phyloP scores from a whole-genome alignment of 2,329 filamentous ascomycete genomes.

The Sarocladium brachiariae region DNA sequence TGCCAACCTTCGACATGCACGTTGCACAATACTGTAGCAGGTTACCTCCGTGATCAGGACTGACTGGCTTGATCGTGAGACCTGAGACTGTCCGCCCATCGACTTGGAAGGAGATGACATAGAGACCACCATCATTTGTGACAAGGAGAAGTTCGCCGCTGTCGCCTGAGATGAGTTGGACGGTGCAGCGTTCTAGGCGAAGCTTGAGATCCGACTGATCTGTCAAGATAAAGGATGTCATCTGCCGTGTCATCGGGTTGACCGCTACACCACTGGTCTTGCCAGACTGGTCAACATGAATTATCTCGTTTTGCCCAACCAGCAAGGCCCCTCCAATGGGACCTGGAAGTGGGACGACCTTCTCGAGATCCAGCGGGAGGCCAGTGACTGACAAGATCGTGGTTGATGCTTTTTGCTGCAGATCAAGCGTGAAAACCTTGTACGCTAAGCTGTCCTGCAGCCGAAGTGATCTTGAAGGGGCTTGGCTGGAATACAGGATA shows the following conservation, averaged over 20 bases:
- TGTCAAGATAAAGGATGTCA: slow-evolving; percentile 74
- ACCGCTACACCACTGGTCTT: slow-evolving; percentile 89
- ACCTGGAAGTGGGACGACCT: slow-evolving; percentile 72
- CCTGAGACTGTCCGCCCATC: slow-evolving; percentile 90
- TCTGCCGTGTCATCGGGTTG: slow-evolving; percentile 79
- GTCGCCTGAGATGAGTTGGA: slow-evolving; percentile 70
- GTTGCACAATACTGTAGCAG: slow-evolving; percentile 58
- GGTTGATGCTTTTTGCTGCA: slow-evolving; percentile 89
- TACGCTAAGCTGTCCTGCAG: slow-evolving; percentile 83
- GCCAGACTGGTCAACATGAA: slow-evolving; percentile 93
- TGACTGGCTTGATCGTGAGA: slow-evolving; percentile 62
- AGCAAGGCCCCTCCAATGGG: slow-evolving; percentile 86
- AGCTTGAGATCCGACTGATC: slow-evolving; percentile 80
- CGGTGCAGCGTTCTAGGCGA: slow-evolving; percentile 70
- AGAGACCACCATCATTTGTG: slow-evolving; percentile 66
- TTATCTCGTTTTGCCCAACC: slow-evolving; percentile 80
- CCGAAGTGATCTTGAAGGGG: slow-evolving; percentile 70
- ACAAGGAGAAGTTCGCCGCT: slow-evolving; percentile 81
- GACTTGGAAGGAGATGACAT: slow-evolving; percentile 72
- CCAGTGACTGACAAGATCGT: slow-evolving; percentile 80
- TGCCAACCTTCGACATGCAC: slow-evolving; percentile 62
- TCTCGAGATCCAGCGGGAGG: slow-evolving; percentile 80
- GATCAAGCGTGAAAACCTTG: slow-evolving; percentile 89
- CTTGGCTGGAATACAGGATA: slow-evolving; percentile 72
- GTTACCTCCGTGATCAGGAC: slow-evolving; percentile 54